Conservation (phyloP, 768 basidiomycete species). For the Epithele typhae region DNA sequence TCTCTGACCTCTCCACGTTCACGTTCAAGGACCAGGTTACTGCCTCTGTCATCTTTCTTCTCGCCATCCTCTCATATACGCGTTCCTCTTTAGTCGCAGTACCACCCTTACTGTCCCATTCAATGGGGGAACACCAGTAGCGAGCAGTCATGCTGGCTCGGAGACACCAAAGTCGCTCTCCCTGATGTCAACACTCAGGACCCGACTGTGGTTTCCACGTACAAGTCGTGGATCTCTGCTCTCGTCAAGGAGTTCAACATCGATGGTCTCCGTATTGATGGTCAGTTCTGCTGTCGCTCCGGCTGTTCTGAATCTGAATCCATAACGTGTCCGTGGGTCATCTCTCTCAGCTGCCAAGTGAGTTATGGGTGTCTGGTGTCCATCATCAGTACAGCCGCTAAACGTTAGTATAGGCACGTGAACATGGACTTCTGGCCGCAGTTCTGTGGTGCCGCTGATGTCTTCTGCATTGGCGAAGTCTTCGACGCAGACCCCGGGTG, state of each 20-base stretch:
- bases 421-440: slow-evolving; percentile 70
- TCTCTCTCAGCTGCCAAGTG: no score
- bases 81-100: slow-evolving; percentile 44
- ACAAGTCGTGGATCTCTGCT: slow-evolving; percentile 62
- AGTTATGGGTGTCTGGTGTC: no score
- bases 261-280: slow-evolving; percentile 87
- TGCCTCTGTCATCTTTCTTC: slow-evolving; percentile 12
- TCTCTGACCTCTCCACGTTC: slow-evolving; percentile 59
- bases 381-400: no score
- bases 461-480: slow-evolving; percentile 87
- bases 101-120: slow-evolving; percentile 77
- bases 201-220: slow-evolving; percentile 54
- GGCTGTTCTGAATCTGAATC: no score
- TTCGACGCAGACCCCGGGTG: slow-evolving; percentile 52
- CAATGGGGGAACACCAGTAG: slow-evolving; percentile 66
- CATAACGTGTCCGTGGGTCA: not conserved
- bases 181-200: slow-evolving; percentile 79
- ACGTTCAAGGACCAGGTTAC: slow-evolving; percentile 65
- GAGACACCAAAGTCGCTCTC: slow-evolving; percentile 67
- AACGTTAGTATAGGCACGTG: slow-evolving; percentile 56
- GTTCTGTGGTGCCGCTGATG: slow-evolving; percentile 71
- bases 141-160: slow-evolving; percentile 79
- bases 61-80: not conserved
- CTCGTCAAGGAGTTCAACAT: slow-evolving; percentile 70
- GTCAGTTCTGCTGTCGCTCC: slow-evolving; percentile 21